Base-by-base conservation (phyloP, 345 rosid species). In the Microthlaspi erraticum region DNA sequence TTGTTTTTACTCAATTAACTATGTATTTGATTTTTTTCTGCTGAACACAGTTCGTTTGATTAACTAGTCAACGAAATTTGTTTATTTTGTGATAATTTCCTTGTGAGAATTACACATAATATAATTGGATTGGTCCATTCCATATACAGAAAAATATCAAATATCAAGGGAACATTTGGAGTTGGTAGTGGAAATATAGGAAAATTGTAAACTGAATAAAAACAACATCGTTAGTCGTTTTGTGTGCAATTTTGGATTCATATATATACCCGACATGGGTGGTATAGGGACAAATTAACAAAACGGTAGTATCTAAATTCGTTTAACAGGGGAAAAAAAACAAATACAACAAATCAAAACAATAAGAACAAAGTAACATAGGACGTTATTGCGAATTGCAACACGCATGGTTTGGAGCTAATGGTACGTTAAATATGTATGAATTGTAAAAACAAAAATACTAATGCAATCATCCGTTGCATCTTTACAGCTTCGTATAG, bases 181-280 rank as follows among this genome's bases (percentile, higher is more conserved):
- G 34, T 11, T 23, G 8, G 12, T 39, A 23, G 6, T 26, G 34
- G n/a, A 58, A 29, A 59, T 58, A 38, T 12, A 19, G 63, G 26
- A 37, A 12, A 11, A 41, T 13, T 58, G 33, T 17, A 17, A 18
- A 37, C 12, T 36, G 20, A 33, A 37, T 19, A 6, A 34, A 53
- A 53, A 55, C 13, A 55, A 16, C 42, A 33, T 14, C 42, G 10
- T 54, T 54, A n/a, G 59, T 17, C 36, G 44, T 56, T 56, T 17
- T 36, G 60, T n/a, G 9, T 54, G 44, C 4, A 17, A 34, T 1
- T 16, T 39, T 34, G 60, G 43, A 56, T 17, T 17, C 43, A 3
- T 34, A 10, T 26, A 3, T 34, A 10, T 26, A 34, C 26, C 60
- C 60, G 42, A 56, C 43, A 42, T 56, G 42, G 60, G 18, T 54